phyloP scores from a whole-genome alignment of 805 yeast species.

The Saturnispora serradocipensis region DNA sequence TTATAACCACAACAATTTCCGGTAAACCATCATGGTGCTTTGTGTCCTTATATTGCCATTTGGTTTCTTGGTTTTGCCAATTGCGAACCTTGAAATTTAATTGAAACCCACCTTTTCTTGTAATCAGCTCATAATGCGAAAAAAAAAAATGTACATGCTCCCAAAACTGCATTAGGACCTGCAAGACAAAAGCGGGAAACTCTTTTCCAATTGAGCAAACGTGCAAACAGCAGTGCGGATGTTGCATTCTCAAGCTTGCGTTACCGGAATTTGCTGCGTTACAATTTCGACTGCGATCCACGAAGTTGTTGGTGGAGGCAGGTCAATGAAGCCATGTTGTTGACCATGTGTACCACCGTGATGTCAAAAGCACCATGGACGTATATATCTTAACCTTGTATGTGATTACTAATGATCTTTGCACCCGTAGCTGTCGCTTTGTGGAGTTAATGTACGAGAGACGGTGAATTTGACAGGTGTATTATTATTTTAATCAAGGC shows the following conservation, averaged over 20 bases:
- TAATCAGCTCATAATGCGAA: neutral
- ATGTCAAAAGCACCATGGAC: too few relatives aligned
- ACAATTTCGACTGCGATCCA: too few relatives aligned
- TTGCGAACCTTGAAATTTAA: neutral
- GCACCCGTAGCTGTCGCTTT: neutral
- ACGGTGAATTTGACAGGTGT: neutral
- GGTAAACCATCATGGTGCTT: too few relatives aligned
- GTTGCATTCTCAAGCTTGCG: neutral
- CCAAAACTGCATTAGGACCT: neutral
- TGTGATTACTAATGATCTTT: neutral
- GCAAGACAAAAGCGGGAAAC: neutral
- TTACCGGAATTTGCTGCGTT: too few relatives aligned
- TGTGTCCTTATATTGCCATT: neutral
- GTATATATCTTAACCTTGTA: too few relatives aligned
- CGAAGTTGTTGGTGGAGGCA: too few relatives aligned
- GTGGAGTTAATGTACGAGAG: neutral
- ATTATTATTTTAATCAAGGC: neutral
- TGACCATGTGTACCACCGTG: too few relatives aligned
- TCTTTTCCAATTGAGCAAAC: neutral
- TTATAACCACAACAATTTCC: too few relatives aligned
- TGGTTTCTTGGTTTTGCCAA: neutral
- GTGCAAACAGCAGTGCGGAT: neutral
- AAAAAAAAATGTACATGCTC: neutral
- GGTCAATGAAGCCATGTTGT: neutral
- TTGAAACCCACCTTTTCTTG: neutral